Evolutionary conservation across 2,329 filamentous ascomycete species (phyloP).

Genomic region (Fragosphaeria purpurea): DNA sequence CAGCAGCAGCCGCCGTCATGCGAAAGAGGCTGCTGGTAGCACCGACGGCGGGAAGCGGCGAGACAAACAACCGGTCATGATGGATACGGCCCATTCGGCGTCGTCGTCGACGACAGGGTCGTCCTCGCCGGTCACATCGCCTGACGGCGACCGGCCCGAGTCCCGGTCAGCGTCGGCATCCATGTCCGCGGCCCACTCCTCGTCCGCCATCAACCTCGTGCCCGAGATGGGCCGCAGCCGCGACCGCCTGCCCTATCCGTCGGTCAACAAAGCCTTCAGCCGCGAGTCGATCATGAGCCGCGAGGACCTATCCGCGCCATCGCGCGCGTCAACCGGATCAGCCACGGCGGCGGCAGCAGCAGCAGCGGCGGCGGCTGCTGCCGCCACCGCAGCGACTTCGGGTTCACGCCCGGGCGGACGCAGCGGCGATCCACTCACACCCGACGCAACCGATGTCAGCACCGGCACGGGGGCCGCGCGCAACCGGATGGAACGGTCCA

Average conservation of each 20-base stretch:
- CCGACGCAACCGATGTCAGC: slow-evolving; percentile 62
- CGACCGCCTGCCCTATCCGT: slow-evolving; percentile 60
- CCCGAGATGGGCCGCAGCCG: slow-evolving; percentile 34
- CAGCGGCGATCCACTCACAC: slow-evolving; percentile 50
- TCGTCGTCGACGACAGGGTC: neutral
- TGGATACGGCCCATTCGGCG: no score
- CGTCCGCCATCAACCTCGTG: slow-evolving; percentile 29
- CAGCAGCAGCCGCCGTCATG: no score
- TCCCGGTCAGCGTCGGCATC: slow-evolving; percentile 2
- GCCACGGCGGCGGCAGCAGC: slow-evolving; percentile 11
- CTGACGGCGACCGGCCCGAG: neutral
- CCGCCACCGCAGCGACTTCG: no score
- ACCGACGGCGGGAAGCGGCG: neutral
- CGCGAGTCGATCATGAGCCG: slow-evolving; percentile 67
- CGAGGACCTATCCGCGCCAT: slow-evolving; percentile 35
- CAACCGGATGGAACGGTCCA: slow-evolving; percentile 33
- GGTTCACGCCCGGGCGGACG: slow-evolving; percentile 13
- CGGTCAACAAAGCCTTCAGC: slow-evolving; percentile 83
- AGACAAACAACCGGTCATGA: slow-evolving; percentile 1
- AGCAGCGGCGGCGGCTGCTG: no score
- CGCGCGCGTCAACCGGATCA: neutral
- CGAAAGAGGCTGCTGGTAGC: no score
- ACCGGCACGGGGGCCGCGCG: slow-evolving; percentile 22
- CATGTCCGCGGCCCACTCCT: no score
- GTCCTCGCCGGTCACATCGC: neutral